Conservation (phyloP, 768 basidiomycete species). For the Podaxis carcinomalis region DNA sequence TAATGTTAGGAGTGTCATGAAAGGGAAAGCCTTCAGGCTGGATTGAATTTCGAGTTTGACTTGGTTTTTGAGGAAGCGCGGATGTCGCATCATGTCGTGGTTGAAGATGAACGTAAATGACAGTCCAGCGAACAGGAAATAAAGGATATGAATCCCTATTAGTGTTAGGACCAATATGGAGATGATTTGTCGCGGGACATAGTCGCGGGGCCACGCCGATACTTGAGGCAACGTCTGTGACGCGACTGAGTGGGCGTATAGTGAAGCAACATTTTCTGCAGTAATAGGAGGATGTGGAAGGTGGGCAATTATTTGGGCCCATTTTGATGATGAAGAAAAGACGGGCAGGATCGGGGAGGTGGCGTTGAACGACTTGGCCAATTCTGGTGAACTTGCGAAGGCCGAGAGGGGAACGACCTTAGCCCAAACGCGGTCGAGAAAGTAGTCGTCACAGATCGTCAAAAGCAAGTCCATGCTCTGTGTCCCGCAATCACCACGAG, state of each 20-base stretch:
- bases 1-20: conserved; percentile 78
- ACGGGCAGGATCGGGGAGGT: conserved; percentile 32
- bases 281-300: conserved; percentile 55
- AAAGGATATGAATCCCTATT: conserved; percentile 78
- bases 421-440: conserved; percentile 81
- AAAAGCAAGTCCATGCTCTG: conserved; percentile 78
- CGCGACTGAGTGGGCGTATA: conserved; percentile 16
- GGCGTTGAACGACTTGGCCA: conserved; percentile 30
- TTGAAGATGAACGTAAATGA: conserved; percentile 91
- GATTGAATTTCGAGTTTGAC: conserved; percentile 72
- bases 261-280: conserved; percentile 27
- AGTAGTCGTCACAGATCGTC: conserved; percentile 56
- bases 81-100: conserved; percentile 92
- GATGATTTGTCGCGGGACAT: conserved; percentile 70
- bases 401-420: conserved; percentile 61
- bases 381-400: conserved; percentile 28
- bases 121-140: conserved; percentile 82
- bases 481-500: neutral
- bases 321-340: conserved; percentile 31
- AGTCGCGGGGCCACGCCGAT: conserved; percentile 85
- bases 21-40: conserved; percentile 75
- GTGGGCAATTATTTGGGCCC: conserved; percentile 49
- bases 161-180: conserved; percentile 72
- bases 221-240: conserved; percentile 29
- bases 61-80: conserved; percentile 89